Evolutionary conservation across 768 basidiomycete species (phyloP).

Genomic region (Kwoniella sp.): DNA sequence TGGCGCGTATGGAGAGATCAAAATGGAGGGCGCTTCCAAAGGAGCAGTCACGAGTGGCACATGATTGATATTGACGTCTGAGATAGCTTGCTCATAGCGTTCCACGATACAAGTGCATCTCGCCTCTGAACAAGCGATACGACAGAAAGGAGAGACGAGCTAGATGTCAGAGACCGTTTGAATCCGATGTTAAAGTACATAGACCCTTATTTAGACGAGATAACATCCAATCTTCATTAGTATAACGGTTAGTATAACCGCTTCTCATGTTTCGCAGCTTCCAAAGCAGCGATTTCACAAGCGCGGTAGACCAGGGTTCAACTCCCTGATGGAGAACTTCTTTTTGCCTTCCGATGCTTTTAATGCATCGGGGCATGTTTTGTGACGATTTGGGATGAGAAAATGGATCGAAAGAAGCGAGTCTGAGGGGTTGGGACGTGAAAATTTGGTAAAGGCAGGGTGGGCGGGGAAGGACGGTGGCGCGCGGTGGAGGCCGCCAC

Average conservation of each 20-base stretch:
- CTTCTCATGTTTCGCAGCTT: constrained; percentile 13
- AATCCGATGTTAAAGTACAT: no score
- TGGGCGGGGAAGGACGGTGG: background rate
- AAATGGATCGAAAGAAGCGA: background rate
- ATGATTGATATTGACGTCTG: no score
- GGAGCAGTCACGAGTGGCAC: no score
- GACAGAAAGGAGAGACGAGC: no score
- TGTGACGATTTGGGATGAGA: background rate
- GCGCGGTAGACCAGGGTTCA: constrained; percentile 30
- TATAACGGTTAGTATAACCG: constrained; percentile 33
- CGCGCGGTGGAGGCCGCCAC: background rate
- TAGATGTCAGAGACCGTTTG: no score
- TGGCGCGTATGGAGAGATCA: no score
- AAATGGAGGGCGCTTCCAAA: no score
- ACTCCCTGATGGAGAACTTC: constrained; percentile 25
- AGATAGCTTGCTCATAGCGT: no score
- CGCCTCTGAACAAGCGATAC: no score
- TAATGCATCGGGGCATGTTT: background rate
- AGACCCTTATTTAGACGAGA: no score
- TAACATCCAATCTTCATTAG: constrained; percentile 23
- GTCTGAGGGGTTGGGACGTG: background rate
- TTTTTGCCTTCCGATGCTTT: background rate
- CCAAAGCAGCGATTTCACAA: background rate
- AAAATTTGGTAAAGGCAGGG: background rate
- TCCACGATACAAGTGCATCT: no score